A percentile compares a stretch with the other conserved stretches of the same genome.
Conservation (phyloP, 208 protist genomes). For the Wallacemonas collosoma region DNA sequence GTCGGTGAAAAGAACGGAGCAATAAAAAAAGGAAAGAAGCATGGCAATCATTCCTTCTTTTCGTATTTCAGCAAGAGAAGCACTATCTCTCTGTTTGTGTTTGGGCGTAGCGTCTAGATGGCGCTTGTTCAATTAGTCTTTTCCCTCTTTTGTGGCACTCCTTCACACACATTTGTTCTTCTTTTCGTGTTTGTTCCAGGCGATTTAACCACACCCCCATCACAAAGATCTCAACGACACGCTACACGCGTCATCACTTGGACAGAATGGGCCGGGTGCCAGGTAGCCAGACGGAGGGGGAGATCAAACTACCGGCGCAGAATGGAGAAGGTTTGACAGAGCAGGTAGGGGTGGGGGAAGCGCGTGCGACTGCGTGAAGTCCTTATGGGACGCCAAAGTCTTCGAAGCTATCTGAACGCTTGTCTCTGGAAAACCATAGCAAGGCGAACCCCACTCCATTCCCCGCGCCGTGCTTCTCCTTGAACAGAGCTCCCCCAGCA, state of each 20-base stretch:
- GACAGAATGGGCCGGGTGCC: too few relatives aligned
- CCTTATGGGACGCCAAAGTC: too few relatives aligned
- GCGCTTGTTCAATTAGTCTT: background rate
- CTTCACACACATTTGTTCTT: background rate
- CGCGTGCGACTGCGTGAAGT: too few relatives aligned
- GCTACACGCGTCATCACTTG: background rate
- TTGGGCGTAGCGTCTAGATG: background rate
- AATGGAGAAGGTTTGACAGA: too few relatives aligned
- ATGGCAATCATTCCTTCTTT: background rate
- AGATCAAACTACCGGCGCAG: too few relatives aligned
- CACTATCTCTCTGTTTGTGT: background rate
- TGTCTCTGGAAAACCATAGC: too few relatives aligned
- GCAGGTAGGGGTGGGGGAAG: too few relatives aligned
- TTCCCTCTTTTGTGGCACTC: constrained; percentile 1
- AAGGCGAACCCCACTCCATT: too few relatives aligned
- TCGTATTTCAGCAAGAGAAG: background rate
- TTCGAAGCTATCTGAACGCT: too few relatives aligned
- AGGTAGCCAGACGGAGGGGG: too few relatives aligned
- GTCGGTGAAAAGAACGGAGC: background rate
- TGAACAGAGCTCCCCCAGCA: background rate
- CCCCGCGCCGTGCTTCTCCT: too few relatives aligned
- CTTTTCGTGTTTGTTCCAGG: background rate
- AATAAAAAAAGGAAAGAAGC: background rate
- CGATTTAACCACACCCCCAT: constrained; percentile 5
- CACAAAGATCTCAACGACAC: background rate